Conservation (phyloP, 2,329 filamentous ascomycete genomes). For the Colletotrichum shisoi region DNA sequence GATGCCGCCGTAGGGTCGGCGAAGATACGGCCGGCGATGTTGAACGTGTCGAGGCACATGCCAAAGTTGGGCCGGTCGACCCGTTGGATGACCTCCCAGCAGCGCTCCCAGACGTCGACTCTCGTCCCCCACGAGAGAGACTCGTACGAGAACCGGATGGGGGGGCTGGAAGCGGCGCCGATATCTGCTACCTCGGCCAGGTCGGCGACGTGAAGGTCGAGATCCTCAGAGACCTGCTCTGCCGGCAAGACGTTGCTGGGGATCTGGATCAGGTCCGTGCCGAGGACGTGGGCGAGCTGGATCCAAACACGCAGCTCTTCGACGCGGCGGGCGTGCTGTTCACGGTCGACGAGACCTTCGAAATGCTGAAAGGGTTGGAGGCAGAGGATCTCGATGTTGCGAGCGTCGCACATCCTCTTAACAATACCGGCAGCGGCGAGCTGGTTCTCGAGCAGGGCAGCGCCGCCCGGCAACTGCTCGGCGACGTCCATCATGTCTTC, state of each 20-base stretch:
- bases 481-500: slow-evolving; percentile 75
- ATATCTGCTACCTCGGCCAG: slow-evolving; percentile 72
- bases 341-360: slow-evolving; percentile 73
- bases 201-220: slow-evolving; percentile 67
- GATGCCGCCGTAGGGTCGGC: slow-evolving; percentile 65
- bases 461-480: slow-evolving; percentile 52
- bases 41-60: slow-evolving; percentile 79
- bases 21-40: slow-evolving; percentile 75
- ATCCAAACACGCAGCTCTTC: slow-evolving; percentile 75
- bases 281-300: slow-evolving; percentile 66
- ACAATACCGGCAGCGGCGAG: slow-evolving; percentile 67
- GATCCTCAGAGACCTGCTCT: slow-evolving; percentile 54
- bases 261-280: slow-evolving; percentile 76
- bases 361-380: slow-evolving; percentile 82
- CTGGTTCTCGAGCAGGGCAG: slow-evolving; percentile 53
- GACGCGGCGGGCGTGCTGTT: slow-evolving; percentile 64
- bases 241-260: slow-evolving; percentile 73
- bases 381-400: slow-evolving; percentile 67
- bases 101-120: slow-evolving; percentile 74
- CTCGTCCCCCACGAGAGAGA: slow-evolving; percentile 75
- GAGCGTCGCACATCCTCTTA: slow-evolving; percentile 62
- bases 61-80: slow-evolving; percentile 78
- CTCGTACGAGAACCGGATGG: slow-evolving; percentile 76
- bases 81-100: slow-evolving; percentile 71
- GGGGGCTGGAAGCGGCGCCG: slow-evolving; percentile 63